Percentiles rank a stretch among this genome's conserved stretches.
These are phyloP conservation scores for Dalbergia oliveri DNA, from an alignment of 306 rosid genomes.

Conservation along the genomic window DNA sequence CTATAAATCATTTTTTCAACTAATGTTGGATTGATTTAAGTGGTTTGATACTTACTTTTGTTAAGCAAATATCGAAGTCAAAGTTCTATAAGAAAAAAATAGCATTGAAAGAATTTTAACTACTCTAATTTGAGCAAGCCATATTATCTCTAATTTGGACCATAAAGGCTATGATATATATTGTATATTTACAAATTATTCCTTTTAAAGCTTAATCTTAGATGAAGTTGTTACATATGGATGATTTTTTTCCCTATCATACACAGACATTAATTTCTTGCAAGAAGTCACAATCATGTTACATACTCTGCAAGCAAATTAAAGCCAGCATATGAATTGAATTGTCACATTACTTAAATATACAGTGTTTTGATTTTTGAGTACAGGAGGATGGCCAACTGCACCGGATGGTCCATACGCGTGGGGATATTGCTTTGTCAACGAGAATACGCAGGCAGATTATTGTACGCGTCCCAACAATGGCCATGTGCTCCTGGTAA, in stretches of 20 bases:
- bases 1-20: too few relatives aligned
- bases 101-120: too few relatives aligned
- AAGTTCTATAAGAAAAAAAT: too few relatives aligned
- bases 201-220: too few relatives aligned
- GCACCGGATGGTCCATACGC: conserved; percentile 77
- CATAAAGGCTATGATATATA: too few relatives aligned
- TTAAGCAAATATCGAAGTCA: too few relatives aligned
- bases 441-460: conserved; percentile 35
- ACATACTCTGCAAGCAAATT: not conserved
- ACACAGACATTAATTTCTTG: not conserved
- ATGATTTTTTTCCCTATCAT: not conserved
- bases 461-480: conserved; percentile 46
- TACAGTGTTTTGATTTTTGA: not conserved
- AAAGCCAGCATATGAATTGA: not conserved
- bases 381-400: conserved; percentile 63
- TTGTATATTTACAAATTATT: too few relatives aligned
- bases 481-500: conserved; percentile 70
- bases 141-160: too few relatives aligned
- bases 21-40: too few relatives aligned
- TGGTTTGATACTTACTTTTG: too few relatives aligned
- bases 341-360: not conserved
- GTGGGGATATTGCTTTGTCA: conserved; percentile 72
- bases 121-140: too few relatives aligned
- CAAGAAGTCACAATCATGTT: not conserved
- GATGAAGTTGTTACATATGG: not conserved